These are phyloP conservation scores for Ophiostoma perfectum DNA, from an alignment of 2,329 filamentous ascomycete species.

Conservation along the genomic window DNA sequence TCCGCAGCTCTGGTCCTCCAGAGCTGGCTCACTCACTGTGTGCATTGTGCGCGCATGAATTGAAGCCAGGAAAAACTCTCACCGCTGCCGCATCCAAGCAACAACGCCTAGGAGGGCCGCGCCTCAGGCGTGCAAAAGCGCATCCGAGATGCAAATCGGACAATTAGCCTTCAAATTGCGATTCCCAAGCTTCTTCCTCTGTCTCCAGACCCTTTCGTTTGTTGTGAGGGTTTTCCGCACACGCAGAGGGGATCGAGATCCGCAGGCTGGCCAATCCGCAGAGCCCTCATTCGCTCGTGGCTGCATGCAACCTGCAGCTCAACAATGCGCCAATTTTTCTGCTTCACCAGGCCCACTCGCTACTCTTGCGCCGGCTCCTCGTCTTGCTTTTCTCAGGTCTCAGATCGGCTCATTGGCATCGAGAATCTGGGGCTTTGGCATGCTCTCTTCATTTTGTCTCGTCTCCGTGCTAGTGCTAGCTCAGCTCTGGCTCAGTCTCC, in stretches of 20 bases:
- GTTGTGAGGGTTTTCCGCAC: slow-evolving; percentile 5
- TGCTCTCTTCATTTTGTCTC: no score
- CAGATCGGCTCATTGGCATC: no score
- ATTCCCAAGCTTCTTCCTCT: background rate
- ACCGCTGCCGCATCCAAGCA: background rate
- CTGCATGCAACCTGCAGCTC: background rate
- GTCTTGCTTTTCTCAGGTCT: background rate
- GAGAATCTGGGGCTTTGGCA: background rate
- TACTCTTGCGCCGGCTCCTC: background rate
- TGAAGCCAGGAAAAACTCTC: background rate
- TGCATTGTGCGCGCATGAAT: background rate
- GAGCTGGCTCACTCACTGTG: background rate
- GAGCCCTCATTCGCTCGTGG: background rate
- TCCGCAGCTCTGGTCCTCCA: background rate
- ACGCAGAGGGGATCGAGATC: slow-evolving; percentile 10
- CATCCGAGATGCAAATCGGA: background rate
- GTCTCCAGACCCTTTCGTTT: background rate
- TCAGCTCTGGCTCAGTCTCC: no score
- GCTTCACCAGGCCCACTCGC: background rate
- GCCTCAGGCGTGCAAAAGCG: background rate
- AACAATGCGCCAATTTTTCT: slow-evolving; percentile 6
- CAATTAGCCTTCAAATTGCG: background rate
- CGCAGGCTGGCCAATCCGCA: slow-evolving; percentile 10
- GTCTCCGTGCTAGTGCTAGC: no score
- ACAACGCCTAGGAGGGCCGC: background rate